phyloP scores from a whole-genome alignment of 139 green algal species.

The Tetraselmis striata region DNA sequence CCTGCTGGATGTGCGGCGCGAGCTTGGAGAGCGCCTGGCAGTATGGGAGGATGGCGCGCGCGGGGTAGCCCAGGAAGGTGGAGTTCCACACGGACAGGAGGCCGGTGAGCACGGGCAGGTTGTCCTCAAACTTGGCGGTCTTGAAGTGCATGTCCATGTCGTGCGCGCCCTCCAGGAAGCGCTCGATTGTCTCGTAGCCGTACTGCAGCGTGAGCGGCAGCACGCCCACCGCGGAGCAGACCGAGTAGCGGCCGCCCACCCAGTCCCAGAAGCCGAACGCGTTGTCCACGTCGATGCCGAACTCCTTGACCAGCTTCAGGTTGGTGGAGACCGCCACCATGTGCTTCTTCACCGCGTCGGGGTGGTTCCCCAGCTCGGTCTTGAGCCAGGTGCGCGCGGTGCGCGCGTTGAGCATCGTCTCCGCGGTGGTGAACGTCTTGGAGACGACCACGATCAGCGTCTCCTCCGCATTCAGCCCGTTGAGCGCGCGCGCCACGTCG shows the following conservation, averaged over 20 bases:
- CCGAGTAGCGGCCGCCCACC: constrained; percentile 92
- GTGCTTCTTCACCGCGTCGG: constrained; percentile 85
- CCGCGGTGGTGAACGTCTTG: constrained; percentile 99
- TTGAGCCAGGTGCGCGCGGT: constrained; percentile 57
- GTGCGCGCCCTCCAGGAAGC: constrained; percentile 75
- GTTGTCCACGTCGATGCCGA: constrained; percentile 97
- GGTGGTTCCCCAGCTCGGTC: background rate
- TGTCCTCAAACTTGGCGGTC: constrained; percentile 76
- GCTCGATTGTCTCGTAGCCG: constrained; percentile 79
- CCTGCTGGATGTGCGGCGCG: constrained; percentile 89
- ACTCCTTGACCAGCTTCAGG: constrained; percentile 94
- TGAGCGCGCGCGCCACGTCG: constrained; percentile 67
- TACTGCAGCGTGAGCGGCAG: constrained; percentile 95
- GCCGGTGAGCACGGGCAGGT: constrained; percentile 94
- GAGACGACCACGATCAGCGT: constrained; percentile 95
- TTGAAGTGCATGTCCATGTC: constrained; percentile 91
- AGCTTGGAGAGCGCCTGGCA: constrained; percentile 85
- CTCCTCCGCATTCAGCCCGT: constrained; percentile 62
- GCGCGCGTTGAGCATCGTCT: constrained; percentile 99
- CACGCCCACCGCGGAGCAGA: constrained; percentile 92
- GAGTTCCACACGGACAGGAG: constrained; percentile 93
- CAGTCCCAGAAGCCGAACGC: constrained; percentile 98
- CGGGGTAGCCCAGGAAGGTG: constrained; percentile 86
- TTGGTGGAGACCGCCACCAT: constrained; percentile 99
- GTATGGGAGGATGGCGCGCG: constrained; percentile 96